Base-by-base conservation (phyloP, 2,329 filamentous ascomycete genomes). In the Stachybotrys elegans region DNA sequence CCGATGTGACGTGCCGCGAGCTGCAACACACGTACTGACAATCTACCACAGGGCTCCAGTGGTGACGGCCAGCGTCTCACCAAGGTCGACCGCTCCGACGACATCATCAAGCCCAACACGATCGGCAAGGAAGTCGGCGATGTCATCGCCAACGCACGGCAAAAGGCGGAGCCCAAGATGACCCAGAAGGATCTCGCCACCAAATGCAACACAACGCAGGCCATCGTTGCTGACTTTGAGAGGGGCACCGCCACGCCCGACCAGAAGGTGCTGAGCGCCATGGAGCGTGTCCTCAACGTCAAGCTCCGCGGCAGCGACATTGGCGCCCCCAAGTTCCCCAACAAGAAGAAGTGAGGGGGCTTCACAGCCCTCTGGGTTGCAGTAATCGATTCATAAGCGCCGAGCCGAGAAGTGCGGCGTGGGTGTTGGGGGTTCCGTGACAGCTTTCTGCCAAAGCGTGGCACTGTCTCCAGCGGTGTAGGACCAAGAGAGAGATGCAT, bases 61-160 rank as follows among this genome's bases (percentile, higher is more conserved):
- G 56, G 57, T 54, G 92, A 97, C 71, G 93, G 93, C 57, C 93
- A 98, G 73, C 91, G 88, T 64, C 78, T 97, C 53, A 97, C 93
- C 55, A 96, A 97, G 76, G 91, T 98, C 68, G 93, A 97, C 77
- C 91, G 92, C 56, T 84, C 83, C 65, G 91, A 97, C 75, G 93
- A 96, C 66, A 95, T 96, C 71, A 85, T 97, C 71, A 95, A 95
- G 75, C 91, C 90, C 62, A 95, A 95, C 74, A 94, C 89, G 38
- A 76, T 96, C 47, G 89, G 90, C 63, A 76, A 78, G 60, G 76
- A 79, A 45, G 88, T 97, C 52, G 89, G 87, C 59, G 81, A 88
- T 54, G 87, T 85, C 53, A 96, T 97, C 71, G 78, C 82, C 59
- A 79, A 84, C 60, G 81, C 86, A 44, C 87, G 93, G 52, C 83